These are phyloP conservation scores for Xylariaceae sp. DNA, from an alignment of 2,329 filamentous ascomycete species.

Conservation along the genomic window DNA sequence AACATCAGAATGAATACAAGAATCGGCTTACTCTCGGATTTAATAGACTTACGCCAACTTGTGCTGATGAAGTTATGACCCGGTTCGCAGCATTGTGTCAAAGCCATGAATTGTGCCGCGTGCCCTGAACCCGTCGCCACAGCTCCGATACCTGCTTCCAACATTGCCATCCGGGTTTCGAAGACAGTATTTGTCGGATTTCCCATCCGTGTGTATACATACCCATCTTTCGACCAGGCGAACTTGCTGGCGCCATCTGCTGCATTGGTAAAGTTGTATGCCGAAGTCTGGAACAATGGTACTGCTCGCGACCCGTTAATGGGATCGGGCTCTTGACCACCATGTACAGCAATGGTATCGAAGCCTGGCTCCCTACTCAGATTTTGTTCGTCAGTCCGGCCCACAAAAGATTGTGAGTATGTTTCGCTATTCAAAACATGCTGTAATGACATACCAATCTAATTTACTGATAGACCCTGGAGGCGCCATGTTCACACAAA, in stretches of 20 bases:
- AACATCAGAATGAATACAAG: slow-evolving; percentile 8
- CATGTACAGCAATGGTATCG: slow-evolving; percentile 29
- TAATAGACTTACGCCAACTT: slow-evolving; percentile 29
- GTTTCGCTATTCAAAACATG: slow-evolving; percentile 3
- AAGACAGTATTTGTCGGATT: slow-evolving; percentile 38
- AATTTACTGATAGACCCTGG: slow-evolving; percentile 32
- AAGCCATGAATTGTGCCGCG: slow-evolving; percentile 35
- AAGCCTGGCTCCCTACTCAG: slow-evolving; percentile 26
- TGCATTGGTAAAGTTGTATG: slow-evolving; percentile 34
- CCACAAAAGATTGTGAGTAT: slow-evolving; percentile 11
- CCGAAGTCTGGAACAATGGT: slow-evolving; percentile 29
- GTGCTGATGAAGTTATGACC: slow-evolving; percentile 36
- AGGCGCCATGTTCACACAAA: slow-evolving; percentile 24
- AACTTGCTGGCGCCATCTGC: slow-evolving; percentile 37
- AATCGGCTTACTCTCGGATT: neutral
- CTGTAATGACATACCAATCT: slow-evolving; percentile 25
- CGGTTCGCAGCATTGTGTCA: slow-evolving; percentile 34
- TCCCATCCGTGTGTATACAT: slow-evolving; percentile 37
- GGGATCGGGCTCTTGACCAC: slow-evolving; percentile 32
- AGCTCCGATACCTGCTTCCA: slow-evolving; percentile 36
- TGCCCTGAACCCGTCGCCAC: slow-evolving; percentile 37
- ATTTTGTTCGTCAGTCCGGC: neutral
- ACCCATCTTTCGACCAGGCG: slow-evolving; percentile 35
- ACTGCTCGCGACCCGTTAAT: slow-evolving; percentile 30
- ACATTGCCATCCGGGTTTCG: slow-evolving; percentile 35